These are phyloP conservation scores for Rhytidhysteron rufulum DNA, from an alignment of 2,329 filamentous ascomycete species.

Conservation along the genomic window DNA sequence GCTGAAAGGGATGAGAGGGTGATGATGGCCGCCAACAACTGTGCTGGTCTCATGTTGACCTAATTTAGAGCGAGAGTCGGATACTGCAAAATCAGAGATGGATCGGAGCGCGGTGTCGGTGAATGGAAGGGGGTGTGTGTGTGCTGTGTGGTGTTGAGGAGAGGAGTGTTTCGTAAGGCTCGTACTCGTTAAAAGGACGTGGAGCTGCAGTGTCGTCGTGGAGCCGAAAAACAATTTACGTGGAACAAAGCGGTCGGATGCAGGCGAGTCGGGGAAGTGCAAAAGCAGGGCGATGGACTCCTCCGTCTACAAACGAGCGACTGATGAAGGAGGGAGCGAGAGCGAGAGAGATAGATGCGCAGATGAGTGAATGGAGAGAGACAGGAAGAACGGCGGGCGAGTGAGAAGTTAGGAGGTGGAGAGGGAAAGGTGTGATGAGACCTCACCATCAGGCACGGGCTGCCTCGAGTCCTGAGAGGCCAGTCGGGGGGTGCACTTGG, in stretches of 20 bases:
- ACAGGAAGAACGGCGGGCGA: too few relatives aligned
- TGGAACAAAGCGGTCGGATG: conserved; percentile 8
- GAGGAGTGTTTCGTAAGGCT: too few relatives aligned
- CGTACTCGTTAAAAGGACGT: not conserved
- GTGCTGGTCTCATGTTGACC: conserved; percentile 32
- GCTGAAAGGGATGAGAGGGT: conserved; percentile 34
- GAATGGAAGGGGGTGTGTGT: conserved; percentile 1
- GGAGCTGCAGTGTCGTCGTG: conserved; percentile 1
- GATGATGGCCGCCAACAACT: conserved; percentile 34
- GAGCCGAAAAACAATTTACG: conserved; percentile 8
- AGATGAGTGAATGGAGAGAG: too few relatives aligned
- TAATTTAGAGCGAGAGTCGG: not conserved
- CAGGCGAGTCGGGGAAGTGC: not conserved
- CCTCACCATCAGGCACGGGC: too few relatives aligned
- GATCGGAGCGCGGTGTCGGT: not conserved
- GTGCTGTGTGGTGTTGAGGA: conserved; percentile 5
- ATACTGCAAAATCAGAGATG: not conserved
- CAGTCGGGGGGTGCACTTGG: too few relatives aligned
- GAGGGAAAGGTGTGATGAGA: too few relatives aligned
- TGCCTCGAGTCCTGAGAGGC: too few relatives aligned
- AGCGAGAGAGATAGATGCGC: too few relatives aligned
- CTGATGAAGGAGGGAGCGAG: conserved; percentile 32
- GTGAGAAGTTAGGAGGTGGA: too few relatives aligned
- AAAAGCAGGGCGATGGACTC: too few relatives aligned
- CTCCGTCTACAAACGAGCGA: conserved; percentile 30